Conservation (phyloP, 345 rosid species). For the Hypericum androsaemum region DNA sequence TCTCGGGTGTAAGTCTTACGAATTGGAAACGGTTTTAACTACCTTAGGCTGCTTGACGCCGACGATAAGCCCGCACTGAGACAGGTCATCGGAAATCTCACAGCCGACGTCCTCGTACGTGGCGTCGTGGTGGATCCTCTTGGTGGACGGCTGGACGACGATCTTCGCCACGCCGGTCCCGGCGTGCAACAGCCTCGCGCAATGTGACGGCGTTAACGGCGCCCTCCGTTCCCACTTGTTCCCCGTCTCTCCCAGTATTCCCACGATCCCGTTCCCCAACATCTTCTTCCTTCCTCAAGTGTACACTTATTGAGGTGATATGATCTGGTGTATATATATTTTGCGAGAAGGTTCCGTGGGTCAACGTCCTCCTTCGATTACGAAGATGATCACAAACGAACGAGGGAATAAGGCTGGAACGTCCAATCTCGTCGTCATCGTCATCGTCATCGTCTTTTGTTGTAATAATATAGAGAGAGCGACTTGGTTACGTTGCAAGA, state of each 20-base stretch:
- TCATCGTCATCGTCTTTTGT: too few species aligned
- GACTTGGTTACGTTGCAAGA: too few species aligned
- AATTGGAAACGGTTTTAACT: neutral
- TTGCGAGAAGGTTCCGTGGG: too few species aligned
- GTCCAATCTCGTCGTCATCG: too few species aligned
- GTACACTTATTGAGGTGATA: too few species aligned
- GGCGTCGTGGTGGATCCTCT: slow-evolving; percentile 77
- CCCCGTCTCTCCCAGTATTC: slow-evolving; percentile 63
- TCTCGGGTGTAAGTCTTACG: neutral
- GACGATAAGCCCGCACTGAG: slow-evolving; percentile 74
- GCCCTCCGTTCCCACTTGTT: slow-evolving; percentile 95
- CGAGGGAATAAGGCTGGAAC: too few species aligned
- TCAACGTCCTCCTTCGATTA: too few species aligned
- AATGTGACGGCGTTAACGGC: slow-evolving; percentile 81
- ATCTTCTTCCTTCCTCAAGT: slow-evolving; percentile 9
- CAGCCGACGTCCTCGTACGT: slow-evolving; percentile 81
- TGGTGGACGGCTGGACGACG: slow-evolving; percentile 81
- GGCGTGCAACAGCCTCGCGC: slow-evolving; percentile 76
- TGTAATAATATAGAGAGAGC: too few species aligned
- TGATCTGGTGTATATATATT: too few species aligned
- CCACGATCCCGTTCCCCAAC: slow-evolving; percentile 88
- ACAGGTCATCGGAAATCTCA: slow-evolving; percentile 70
- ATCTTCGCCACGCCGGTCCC: slow-evolving; percentile 71
- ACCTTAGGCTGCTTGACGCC: slow-evolving; percentile 89
- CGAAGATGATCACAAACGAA: too few species aligned